Evolutionary conservation across 73 alveolate genomes (phyloP).

Genomic region (Uronychia setigera): DNA sequence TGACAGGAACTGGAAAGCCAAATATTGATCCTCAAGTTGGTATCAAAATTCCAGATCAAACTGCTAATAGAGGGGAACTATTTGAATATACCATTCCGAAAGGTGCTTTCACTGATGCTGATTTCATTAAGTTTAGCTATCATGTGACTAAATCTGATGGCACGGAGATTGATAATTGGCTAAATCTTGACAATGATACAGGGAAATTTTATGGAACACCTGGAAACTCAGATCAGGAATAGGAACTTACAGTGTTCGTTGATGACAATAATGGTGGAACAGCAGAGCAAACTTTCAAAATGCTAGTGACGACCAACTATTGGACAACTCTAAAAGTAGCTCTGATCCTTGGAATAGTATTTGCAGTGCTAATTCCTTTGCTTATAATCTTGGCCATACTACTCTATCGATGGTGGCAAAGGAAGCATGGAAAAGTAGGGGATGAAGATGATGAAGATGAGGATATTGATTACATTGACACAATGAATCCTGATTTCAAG

Average conservation of each 20-base stretch:
- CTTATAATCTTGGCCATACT: background rate
- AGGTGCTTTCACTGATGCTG: background rate
- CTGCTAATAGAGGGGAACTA: background rate
- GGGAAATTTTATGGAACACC: background rate
- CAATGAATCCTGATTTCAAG: background rate
- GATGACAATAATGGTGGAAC: constrained; percentile 1
- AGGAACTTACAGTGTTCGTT: background rate
- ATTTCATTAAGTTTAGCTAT: background rate
- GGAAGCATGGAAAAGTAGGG: background rate
- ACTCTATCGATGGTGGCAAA: background rate
- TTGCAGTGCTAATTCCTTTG: background rate
- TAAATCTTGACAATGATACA: background rate
- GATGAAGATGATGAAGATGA: background rate
- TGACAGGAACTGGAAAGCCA: background rate
- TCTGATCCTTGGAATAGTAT: background rate
- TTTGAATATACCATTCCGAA: background rate
- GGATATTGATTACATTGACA: constrained; percentile 11
- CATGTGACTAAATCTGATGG: background rate
- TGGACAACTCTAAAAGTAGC: background rate
- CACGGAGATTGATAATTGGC: background rate
- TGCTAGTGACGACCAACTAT: background rate
- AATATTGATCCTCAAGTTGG: background rate
- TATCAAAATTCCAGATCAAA: background rate
- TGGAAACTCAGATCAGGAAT: background rate
- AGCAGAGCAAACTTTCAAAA: background rate